These are phyloP conservation scores for Hydnum rufescens DNA, from an alignment of 768 basidiomycete genomes.

Conservation along the genomic window DNA sequence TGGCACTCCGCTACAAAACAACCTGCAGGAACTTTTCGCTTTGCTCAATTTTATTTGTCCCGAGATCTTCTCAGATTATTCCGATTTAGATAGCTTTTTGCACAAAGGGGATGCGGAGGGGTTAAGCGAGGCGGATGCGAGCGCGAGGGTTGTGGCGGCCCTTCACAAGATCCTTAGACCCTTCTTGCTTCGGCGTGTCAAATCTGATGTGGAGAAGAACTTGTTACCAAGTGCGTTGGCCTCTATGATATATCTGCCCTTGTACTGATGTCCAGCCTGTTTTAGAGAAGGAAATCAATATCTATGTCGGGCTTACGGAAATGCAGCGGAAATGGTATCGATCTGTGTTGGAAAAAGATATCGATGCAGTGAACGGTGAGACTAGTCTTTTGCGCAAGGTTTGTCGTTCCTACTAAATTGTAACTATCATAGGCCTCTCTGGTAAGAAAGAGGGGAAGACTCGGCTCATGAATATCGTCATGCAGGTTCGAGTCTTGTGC, in stretches of 20 bases:
- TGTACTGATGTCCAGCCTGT: conserved; percentile 4
- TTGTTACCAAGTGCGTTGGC: conserved; percentile 57
- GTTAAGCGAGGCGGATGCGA: conserved; percentile 57
- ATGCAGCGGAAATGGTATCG: conserved; percentile 99
- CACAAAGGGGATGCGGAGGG: conserved; percentile 60
- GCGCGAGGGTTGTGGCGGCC: conserved; percentile 87
- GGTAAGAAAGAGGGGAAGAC: conserved; percentile 99
- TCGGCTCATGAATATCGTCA: conserved; percentile 93
- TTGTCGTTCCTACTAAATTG: not conserved
- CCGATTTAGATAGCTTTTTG: conserved; percentile 84
- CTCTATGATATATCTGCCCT: not conserved
- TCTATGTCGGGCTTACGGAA: conserved; percentile 89
- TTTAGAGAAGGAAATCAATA: conserved; percentile 92
- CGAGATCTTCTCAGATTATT: conserved; percentile 82
- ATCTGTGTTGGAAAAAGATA: conserved; percentile 89
- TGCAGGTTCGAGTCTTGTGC: conserved; percentile 56
- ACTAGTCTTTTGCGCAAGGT: conserved; percentile 2
- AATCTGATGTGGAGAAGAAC: conserved; percentile 92
- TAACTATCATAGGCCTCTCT: conserved; percentile 40
- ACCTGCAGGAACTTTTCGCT: conserved; percentile 85
- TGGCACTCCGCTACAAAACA: conserved; percentile 93
- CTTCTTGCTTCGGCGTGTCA: conserved; percentile 84
- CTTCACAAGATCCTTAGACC: conserved; percentile 92
- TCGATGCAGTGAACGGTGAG: conserved; percentile 90
- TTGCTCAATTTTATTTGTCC: conserved; percentile 91